Evolutionary conservation across 371 early-diverging fungal genomes (phyloP).

Genomic region (Funneliformis caledonium): DNA sequence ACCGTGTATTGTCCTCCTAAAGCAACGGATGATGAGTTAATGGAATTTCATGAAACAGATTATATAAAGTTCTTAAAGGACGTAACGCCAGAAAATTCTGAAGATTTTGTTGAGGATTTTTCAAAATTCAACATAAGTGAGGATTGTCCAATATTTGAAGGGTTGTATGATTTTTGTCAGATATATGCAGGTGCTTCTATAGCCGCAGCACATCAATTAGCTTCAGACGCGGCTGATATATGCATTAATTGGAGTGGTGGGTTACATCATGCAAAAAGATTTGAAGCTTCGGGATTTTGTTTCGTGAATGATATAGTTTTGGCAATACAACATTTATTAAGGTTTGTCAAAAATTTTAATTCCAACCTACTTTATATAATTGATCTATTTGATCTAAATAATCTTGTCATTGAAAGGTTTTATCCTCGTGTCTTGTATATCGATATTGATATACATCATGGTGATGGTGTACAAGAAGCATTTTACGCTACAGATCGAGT

Average conservation of each 20-base stretch:
- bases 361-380: neutral
- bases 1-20: constrained; percentile 86
- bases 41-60: constrained; percentile 95
- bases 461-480: constrained; percentile 97
- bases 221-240: constrained; percentile 77
- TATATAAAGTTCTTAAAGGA: constrained; percentile 97
- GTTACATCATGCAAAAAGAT: constrained; percentile 94
- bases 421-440: constrained; percentile 90
- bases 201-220: constrained; percentile 82
- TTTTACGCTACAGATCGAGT: constrained; percentile 91
- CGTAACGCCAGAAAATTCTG: constrained; percentile 90
- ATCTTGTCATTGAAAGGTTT: constrained; percentile 48
- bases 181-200: constrained; percentile 88
- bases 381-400: neutral
- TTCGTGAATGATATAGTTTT: constrained; percentile 96
- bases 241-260: constrained; percentile 97
- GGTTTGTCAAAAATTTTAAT: constrained; percentile 49
- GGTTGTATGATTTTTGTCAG: constrained; percentile 95
- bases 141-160: constrained; percentile 98
- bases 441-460: constrained; percentile 97
- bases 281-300: constrained; percentile 95
- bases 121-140: constrained; percentile 89
- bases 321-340: constrained; percentile 84
- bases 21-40: constrained; percentile 96
- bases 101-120: constrained; percentile 64